A percentile compares a stretch with the other conserved stretches of the same genome.
Conservation (phyloP, 129 eudicot species). For the Logfia minima region DNA sequence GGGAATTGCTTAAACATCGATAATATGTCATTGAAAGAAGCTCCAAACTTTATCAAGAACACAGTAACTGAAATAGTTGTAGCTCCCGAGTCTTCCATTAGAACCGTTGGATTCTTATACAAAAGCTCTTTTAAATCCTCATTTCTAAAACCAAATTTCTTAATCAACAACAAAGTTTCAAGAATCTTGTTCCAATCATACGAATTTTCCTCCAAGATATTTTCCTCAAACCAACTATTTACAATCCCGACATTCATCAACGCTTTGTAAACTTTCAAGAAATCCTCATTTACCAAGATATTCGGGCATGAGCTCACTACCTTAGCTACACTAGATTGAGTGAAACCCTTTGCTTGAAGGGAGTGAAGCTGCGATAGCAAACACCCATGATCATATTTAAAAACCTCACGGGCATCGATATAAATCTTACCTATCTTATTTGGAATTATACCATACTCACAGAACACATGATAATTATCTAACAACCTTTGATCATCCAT, state of each 20-base stretch:
- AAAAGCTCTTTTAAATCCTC: conserved; percentile 44
- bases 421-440: conserved; percentile 66
- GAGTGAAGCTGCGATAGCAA: conserved; percentile 45
- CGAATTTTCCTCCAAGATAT: conserved; percentile 42
- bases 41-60: conserved; percentile 20
- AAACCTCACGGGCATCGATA: conserved; percentile 55
- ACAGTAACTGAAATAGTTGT: conserved; percentile 31
- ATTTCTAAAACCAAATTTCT: conserved; percentile 39
- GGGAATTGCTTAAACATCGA: conserved; percentile 55
- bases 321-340: conserved; percentile 42
- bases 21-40: neutral
- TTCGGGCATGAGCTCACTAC: conserved; percentile 56
- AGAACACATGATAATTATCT: conserved; percentile 64
- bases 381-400: conserved; percentile 50
- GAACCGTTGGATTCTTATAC: conserved; percentile 41
- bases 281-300: conserved; percentile 42
- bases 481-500: conserved; percentile 60
- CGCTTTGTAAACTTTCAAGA: conserved; percentile 35
- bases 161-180: conserved; percentile 43
- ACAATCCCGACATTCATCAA: conserved; percentile 47
- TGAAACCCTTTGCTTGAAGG: conserved; percentile 50
- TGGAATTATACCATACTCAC: conserved; percentile 53
- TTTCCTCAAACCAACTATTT: conserved; percentile 55
- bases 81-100: conserved; percentile 54
- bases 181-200: conserved; percentile 58